These are phyloP conservation scores for Chaetomium sp. DNA, from an alignment of 2,329 filamentous ascomycete genomes.

Conservation along the genomic window DNA sequence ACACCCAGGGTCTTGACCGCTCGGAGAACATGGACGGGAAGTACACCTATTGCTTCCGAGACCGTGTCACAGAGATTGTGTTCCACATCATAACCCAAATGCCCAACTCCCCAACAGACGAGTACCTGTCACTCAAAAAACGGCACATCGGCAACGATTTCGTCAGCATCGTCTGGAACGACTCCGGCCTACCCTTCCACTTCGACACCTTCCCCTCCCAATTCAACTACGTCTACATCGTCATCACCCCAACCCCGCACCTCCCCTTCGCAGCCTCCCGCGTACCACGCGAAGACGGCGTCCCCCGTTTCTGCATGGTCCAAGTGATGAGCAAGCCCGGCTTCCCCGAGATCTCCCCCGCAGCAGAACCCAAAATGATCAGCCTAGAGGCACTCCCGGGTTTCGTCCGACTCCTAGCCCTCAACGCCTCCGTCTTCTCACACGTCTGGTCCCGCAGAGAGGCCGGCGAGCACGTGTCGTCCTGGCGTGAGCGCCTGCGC, in stretches of 20 bases:
- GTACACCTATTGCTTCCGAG: constrained; percentile 89
- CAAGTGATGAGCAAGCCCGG: constrained; percentile 81
- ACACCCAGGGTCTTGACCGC: constrained; percentile 84
- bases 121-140: constrained; percentile 78
- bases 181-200: constrained; percentile 80
- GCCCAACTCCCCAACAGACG: constrained; percentile 77
- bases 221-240: constrained; percentile 96
- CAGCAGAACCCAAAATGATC: constrained; percentile 82
- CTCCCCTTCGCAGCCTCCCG: constrained; percentile 66
- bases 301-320: constrained; percentile 71
- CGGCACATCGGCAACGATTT: constrained; percentile 94
- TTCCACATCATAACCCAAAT: constrained; percentile 97
- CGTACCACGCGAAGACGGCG: constrained; percentile 28
- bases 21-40: constrained; percentile 73
- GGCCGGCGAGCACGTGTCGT: constrained; percentile 76
- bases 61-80: constrained; percentile 88
- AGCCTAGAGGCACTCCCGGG: constrained; percentile 73
- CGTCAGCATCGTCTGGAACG: constrained; percentile 97
- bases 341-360: constrained; percentile 87
- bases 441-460: constrained; percentile 77
- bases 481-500: constrained; percentile 80
- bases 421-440: constrained; percentile 91
- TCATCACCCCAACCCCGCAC: constrained; percentile 81
- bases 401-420: constrained; percentile 79
- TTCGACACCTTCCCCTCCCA: constrained; percentile 91